phyloP scores from a whole-genome alignment of 192 early-diverging fungal species.

The Linnemannia exigua region DNA sequence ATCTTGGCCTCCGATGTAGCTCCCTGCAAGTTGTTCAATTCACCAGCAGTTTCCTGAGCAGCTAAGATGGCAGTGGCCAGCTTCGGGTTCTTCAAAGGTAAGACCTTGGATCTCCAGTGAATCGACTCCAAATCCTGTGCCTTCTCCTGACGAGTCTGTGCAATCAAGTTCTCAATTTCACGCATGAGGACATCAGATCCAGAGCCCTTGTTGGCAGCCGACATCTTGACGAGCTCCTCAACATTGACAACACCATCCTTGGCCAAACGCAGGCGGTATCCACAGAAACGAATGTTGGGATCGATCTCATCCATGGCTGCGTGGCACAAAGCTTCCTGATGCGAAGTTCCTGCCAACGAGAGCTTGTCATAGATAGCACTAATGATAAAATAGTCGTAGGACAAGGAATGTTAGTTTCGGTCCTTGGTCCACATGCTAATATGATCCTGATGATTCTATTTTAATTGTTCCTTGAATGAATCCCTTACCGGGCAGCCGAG shows the following conservation, averaged over 20 bases:
- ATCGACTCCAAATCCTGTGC: constrained; percentile 59
- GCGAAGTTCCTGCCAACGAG: constrained; percentile 64
- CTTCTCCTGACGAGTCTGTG: constrained; percentile 57
- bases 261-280: constrained; percentile 72
- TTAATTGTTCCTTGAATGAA: background rate
- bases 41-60: constrained; percentile 60
- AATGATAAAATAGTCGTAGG: background rate
- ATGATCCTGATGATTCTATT: background rate
- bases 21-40: constrained; percentile 29
- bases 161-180: constrained; percentile 60
- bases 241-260: constrained; percentile 57
- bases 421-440: background rate
- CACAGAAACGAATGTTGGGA: constrained; percentile 86
- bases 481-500: constrained; percentile 68
- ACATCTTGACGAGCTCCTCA: constrained; percentile 63
- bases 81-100: constrained; percentile 60
- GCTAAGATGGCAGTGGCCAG: constrained; percentile 63
- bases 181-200: constrained; percentile 66
- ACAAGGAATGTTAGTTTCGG: background rate
- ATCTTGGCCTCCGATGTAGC: constrained; percentile 53
- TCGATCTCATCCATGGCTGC: constrained; percentile 81
- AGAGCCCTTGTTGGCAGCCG: constrained; percentile 56
- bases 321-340: constrained; percentile 75
- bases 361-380: constrained; percentile 80
- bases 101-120: constrained; percentile 60